These are phyloP conservation scores for Hericium alpestre DNA, from an alignment of 768 basidiomycete species.

Conservation along the genomic window DNA sequence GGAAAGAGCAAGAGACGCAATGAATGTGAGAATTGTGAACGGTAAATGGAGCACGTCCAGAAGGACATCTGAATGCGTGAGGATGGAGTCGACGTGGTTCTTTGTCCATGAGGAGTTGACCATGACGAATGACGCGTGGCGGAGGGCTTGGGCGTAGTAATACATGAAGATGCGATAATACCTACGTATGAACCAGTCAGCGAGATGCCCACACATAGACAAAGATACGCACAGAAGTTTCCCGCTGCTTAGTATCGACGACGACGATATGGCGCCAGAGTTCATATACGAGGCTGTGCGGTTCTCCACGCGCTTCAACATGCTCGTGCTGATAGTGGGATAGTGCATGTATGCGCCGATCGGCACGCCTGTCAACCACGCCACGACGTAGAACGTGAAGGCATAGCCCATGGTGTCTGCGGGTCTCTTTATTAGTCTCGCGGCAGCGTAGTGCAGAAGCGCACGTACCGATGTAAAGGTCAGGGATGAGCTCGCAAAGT, in stretches of 20 bases:
- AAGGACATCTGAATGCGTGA: slow-evolving; percentile 42
- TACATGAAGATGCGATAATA: slow-evolving; percentile 88
- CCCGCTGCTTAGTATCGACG: slow-evolving; percentile 37
- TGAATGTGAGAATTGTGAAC: not conserved
- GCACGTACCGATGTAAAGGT: slow-evolving; percentile 76
- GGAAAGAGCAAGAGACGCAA: not conserved
- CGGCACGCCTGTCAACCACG: slow-evolving; percentile 51
- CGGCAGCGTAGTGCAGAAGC: not conserved
- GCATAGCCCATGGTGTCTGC: slow-evolving; percentile 97
- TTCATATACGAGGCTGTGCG: slow-evolving; percentile 57
- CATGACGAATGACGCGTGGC: slow-evolving; percentile 69
- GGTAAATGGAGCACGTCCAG: slow-evolving; percentile 35
- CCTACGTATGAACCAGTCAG: slow-evolving; percentile 24
- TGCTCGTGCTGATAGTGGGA: slow-evolving; percentile 90
- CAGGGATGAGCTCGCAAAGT: slow-evolving; percentile 67
- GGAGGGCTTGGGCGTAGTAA: slow-evolving; percentile 68
- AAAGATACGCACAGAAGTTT: slow-evolving; percentile 50
- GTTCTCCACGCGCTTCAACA: slow-evolving; percentile 71
- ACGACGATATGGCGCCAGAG: slow-evolving; percentile 43
- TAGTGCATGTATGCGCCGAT: slow-evolving; percentile 93
- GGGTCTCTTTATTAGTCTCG: not conserved
- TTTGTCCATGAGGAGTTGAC: slow-evolving; percentile 96
- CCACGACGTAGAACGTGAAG: slow-evolving; percentile 78
- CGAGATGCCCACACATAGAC: not conserved
- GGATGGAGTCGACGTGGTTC: slow-evolving; percentile 67